Base-by-base conservation (phyloP, 1,284 basidiomycete genomes). In the Heterobasidion occidentale region DNA sequence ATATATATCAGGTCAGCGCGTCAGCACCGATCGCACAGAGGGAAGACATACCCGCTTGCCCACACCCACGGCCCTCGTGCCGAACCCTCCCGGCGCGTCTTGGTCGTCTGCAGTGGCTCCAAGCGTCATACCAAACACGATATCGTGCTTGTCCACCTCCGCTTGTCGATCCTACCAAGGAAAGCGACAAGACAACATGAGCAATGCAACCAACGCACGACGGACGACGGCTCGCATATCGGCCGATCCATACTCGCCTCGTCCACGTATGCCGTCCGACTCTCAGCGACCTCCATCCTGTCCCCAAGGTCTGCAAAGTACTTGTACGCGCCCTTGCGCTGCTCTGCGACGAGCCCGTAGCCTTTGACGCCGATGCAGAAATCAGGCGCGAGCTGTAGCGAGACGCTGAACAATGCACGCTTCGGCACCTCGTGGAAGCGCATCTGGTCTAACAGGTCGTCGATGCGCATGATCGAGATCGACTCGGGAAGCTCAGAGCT, bases 281-380 rank as follows among this genome's bases (percentile, higher is more conserved):
- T 77, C 53, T 77, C 74, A 6, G 85, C 90, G 54, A 89, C 84
- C 64, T 90, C 87, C 72, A 92, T 86, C 34, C 80, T 74, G 64
- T 88, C 83, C 9, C 87, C 91, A 27, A 88, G 75, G 65, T 93
- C 89, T 50, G 84, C 79, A 58, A 95, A 93, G 64, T 91, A 90
- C 65, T 83, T 88, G 66, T 92, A 88, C 9, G 76, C 57, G 0
- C 90, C 89, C 67, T 89, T 94, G 68, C 80, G 88, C 71, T 94
- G 92, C 63, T 92, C 86, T 1, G 90, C 89, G 9, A 97, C 80
- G 51, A 96, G 73, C 9, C 91, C 85, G 63, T 64, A 95, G 87
- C 95, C 97, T 68, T 94, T 94, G 52, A 98, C 78, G 3, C 94
- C 92, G 59, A 99, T 95, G 15, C 83, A 81, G 59, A 98, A 84